Conservation (phyloP, 2,329 filamentous ascomycete species). For the Phialophora expanda region DNA sequence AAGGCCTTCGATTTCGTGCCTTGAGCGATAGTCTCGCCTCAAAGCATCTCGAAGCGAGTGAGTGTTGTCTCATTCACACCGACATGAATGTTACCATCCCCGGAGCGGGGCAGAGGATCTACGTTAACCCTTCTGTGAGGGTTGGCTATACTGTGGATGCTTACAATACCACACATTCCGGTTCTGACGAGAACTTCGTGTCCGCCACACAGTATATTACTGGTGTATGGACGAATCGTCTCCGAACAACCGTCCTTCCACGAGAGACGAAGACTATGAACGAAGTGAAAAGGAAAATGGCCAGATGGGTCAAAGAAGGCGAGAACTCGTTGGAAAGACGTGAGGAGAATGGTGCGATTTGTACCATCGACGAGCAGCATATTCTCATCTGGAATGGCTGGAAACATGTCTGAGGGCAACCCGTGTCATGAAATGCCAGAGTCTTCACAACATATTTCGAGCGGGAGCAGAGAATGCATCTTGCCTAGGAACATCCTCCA, state of each 20-base stretch:
- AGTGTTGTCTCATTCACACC: slow-evolving; percentile 69
- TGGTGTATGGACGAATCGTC: slow-evolving; percentile 65
- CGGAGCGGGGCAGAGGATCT: slow-evolving; percentile 45
- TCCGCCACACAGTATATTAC: slow-evolving; percentile 55
- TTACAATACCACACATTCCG: slow-evolving; percentile 47
- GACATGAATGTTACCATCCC: slow-evolving; percentile 42
- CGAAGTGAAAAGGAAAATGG: slow-evolving; percentile 48
- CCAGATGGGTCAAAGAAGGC: slow-evolving; percentile 36
- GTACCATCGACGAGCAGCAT: slow-evolving; percentile 67
- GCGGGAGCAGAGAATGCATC: not conserved
- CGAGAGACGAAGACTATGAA: slow-evolving; percentile 49
- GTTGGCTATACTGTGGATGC: slow-evolving; percentile 46
- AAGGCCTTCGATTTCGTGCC: slow-evolving; percentile 65
- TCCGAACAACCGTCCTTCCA: slow-evolving; percentile 51
- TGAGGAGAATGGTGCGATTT: slow-evolving; percentile 57
- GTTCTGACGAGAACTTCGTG: slow-evolving; percentile 50
- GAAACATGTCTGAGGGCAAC: slow-evolving; percentile 57
- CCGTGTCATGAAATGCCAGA: not conserved
- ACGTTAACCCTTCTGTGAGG: slow-evolving; percentile 49
- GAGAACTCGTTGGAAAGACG: slow-evolving; percentile 39
- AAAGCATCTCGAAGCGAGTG: slow-evolving; percentile 69
- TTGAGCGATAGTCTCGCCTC: slow-evolving; percentile 65
- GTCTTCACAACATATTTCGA: not conserved
- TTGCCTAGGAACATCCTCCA: not conserved
- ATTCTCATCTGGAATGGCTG: slow-evolving; percentile 63